Evolutionary conservation across 2,329 filamentous ascomycete genomes (phyloP), one percentile per base, ranked within the genome.

Genomic region (Xylariaceae sp.): DNA sequence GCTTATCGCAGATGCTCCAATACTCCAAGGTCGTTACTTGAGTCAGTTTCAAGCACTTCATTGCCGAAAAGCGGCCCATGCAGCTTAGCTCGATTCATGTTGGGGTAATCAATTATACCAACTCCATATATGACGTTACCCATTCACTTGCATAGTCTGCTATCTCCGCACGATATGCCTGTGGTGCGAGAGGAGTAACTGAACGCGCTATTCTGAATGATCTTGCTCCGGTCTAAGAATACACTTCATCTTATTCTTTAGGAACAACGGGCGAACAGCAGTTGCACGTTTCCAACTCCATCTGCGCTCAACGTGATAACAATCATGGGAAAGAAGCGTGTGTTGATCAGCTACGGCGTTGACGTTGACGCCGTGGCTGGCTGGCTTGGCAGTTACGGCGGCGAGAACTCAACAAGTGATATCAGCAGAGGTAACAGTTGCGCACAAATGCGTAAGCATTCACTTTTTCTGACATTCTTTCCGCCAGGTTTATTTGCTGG

Each of bases 301-400:
- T 28, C 22, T 28, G 22, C 4, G 22, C 22, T 4, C 22, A 28
- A 5, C 22, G 22, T 7, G 7, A 28, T 28, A 28, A 28, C 22
- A 28, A 28, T 28, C 7, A 54, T 54, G 51, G 47, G 38, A 14
- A 54, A 50, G 33, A 54, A 54, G 39, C 50, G 50, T 28, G 46
- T 53, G 18, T 46, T 53, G 17, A 53, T 53, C 38, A 75, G 80
- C 59, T 89, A 88, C 60, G 84, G 86, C 2, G 83, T 90, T 19
- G 87, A 90, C 55, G 84, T 90, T 22, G 87, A 90, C 58, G 87
- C 86, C n/a, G 84, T 90, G 1, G 82, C 86, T 1, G 86, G 87
- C 9, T 90, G 87, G 88, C 74, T 90, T 0, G 87, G 87, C 1
- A 87, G 82, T 0, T 90, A 91, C 61, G 85, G 85, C 14, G 86